Percentiles rank a stretch among this genome's conserved stretches.
Conservation (phyloP, 495 filamentous ascomycete genomes). For the Aspergillus hancockii region DNA sequence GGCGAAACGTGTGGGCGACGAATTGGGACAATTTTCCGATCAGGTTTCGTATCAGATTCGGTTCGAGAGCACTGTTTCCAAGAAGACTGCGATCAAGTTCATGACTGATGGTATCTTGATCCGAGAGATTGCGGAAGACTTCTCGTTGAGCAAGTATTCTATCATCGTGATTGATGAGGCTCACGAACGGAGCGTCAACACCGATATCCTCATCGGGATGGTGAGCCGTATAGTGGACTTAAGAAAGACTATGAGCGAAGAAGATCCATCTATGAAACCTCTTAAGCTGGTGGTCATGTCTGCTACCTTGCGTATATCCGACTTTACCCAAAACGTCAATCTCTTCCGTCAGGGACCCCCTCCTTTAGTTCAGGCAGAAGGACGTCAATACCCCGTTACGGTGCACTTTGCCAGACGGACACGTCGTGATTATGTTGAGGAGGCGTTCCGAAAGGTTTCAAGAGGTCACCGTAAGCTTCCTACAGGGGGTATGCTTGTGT, state of each 20-base stretch:
- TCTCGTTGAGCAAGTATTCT: slow-evolving; percentile 89
- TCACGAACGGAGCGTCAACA: slow-evolving; percentile 96
- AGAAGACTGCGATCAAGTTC: slow-evolving; percentile 92
- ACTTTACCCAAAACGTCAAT: slow-evolving; percentile 80
- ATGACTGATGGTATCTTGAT: slow-evolving; percentile 98
- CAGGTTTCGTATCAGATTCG: slow-evolving; percentile 93
- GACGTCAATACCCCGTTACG: slow-evolving; percentile 89
- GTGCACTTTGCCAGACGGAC: slow-evolving; percentile 86
- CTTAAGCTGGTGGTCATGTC: slow-evolving; percentile 98
- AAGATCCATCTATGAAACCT: slow-evolving; percentile 66
- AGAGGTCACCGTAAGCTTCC: slow-evolving; percentile 90
- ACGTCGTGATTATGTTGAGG: slow-evolving; percentile 83
- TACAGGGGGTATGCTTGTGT: slow-evolving; percentile 89
- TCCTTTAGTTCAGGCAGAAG: slow-evolving; percentile 86
- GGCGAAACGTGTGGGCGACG: slow-evolving; percentile 86
- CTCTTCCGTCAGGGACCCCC: slow-evolving; percentile 77
- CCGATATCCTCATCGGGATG: slow-evolving; percentile 96
- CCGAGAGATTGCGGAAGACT: slow-evolving; percentile 87
- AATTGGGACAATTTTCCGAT: slow-evolving; percentile 67
- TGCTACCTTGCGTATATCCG: slow-evolving; percentile 85
- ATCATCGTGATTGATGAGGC: slow-evolving; percentile 95
- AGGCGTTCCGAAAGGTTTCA: slow-evolving; percentile 83
- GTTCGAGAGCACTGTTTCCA: slow-evolving; percentile 81
- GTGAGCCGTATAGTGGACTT: slow-evolving; percentile 88
- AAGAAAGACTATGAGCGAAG: slow-evolving; percentile 60